Base-by-base conservation (phyloP, 2,329 filamentous ascomycete species). In the Zalaria sp. region DNA sequence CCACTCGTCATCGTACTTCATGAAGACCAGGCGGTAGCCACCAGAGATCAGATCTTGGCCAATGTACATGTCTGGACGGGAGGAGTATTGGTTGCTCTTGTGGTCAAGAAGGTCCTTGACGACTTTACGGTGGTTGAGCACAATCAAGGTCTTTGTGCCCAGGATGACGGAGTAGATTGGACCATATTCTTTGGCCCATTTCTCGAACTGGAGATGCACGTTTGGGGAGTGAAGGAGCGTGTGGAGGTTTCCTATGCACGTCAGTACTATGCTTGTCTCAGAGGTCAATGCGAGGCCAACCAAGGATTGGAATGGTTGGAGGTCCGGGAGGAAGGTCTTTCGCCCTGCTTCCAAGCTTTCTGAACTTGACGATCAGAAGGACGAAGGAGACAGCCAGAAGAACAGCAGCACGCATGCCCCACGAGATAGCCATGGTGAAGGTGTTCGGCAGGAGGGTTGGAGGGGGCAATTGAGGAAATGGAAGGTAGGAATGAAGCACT, bases 241-340 rank as follows among this genome's bases (percentile, higher is more conserved):
- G n/a, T 32, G 29, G 29, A 32, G 29, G n/a, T 32, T 32, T 7
- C 29, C 29, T 32, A n/a, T 63, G 58, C 29, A 3, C 11, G 11
- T 6, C 27, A 10, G 25, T 38, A 25, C 38, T 29, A 5, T 61
- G 58, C 3, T 63, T 48, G 41, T 67, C 67, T 9, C 64, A 8
- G 10, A 4, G 11, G 4, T 9, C 6, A 2, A 4, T 2, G 4
- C 26, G 6, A 8, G 4, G 4, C 34, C 35, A 25, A 10, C 40
- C 65, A 4, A 69, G 53, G 25, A 68, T 36, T 1, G 65, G 65
- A 0, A 66, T 31, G 1, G 62, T 64, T 25, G 56, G 61, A 9
- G 62, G 65, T 2, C 65, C 65, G 42, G 55, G 52, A 9, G 45
- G 45, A 7, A 40, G 34, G 11, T 37, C 9, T 37, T 45, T 43